These are phyloP conservation scores for Phytophthora agathidicida DNA, from an alignment of 352 stramenopile species.

Conservation along the genomic window DNA sequence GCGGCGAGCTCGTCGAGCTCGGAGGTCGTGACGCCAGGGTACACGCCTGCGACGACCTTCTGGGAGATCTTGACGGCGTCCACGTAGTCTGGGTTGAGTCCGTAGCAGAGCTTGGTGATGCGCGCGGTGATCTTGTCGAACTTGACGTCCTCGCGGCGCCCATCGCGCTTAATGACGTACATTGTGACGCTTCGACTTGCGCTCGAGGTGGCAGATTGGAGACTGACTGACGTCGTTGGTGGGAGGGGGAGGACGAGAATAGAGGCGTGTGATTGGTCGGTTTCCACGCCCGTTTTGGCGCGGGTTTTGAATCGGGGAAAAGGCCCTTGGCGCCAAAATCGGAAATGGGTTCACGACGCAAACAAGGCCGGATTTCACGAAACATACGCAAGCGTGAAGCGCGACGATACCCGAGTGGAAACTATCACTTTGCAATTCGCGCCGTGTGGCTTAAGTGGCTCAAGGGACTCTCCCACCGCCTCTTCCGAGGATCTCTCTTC, in stretches of 20 bases:
- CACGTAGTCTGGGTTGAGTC: slow-evolving; percentile 96
- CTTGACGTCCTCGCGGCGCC: slow-evolving; percentile 93
- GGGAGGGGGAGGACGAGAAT: slow-evolving; percentile 3
- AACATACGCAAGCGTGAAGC: too few species aligned
- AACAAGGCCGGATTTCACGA: too few species aligned
- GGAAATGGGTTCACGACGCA: too few species aligned
- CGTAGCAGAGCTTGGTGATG: slow-evolving; percentile 99
- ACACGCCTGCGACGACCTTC: slow-evolving; percentile 99
- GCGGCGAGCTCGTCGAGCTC: slow-evolving; percentile 99
- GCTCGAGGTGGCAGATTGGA: slow-evolving; percentile 23
- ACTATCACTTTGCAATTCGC: too few species aligned
- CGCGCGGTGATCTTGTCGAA: slow-evolving; percentile 99
- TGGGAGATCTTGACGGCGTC: slow-evolving; percentile 97
- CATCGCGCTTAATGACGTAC: slow-evolving; percentile 96
- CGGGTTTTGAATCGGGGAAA: too few species aligned
- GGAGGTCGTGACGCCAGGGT: slow-evolving; percentile 97
- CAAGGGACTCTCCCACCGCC: too few species aligned
- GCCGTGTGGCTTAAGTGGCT: too few species aligned
- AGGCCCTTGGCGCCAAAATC: too few species aligned
- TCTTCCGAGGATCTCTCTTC: too few species aligned
- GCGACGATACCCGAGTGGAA: too few species aligned
- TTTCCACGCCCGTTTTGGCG: too few species aligned
- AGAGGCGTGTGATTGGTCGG: slow-evolving; percentile 21
- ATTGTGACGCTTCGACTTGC: slow-evolving; percentile 44
- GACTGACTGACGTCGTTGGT: slow-evolving; percentile 17